Base-by-base conservation (phyloP, 129 eudicot species). In the Flaveria trinervia region DNA sequence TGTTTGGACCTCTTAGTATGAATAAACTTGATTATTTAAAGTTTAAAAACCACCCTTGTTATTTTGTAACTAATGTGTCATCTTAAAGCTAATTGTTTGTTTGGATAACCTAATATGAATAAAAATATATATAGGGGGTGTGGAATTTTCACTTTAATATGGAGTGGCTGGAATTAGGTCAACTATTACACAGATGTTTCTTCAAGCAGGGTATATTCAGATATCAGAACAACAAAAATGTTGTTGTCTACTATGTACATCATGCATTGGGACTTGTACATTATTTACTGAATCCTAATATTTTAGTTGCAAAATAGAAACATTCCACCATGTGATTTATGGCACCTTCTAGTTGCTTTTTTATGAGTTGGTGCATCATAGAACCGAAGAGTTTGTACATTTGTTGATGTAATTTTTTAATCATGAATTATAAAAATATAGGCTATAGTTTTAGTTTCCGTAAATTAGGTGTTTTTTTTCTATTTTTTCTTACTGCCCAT, bases 161-260 rank as follows among this genome's bases (percentile, higher is more conserved):
- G 83, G 84, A 80, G 84, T 80, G 18, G 79, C 62, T 54, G 62
- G 73, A 67, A 74, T 80, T 80, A 74, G 84, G 84, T 74, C 80
- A 74, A 74, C 84, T 28, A 56, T 74, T 74, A 68, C 80, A 67
- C 71, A 66, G 18, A 30, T 80, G 75, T 45, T 80, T 39, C 41
- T 64, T 73, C 25, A 54, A 67, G 64, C 70, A 56, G 56, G 11
- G n/a, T 60, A 10, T 25, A 67, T 23, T 55, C 16, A 67, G 41
- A 43, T 52, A 16, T 55, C 16, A 67, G 41, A 43, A 44, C 49
- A 44, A 44, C 68, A 73, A 13, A 2, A 20, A 7, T 56, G 10
- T 11, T 33, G 30, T 48, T 45, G 13, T 9, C 50, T 9, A 11
- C 50, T 56, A 39, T 64, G 68, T 17, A 79, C 39, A 65, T 41